These are phyloP conservation scores for Cyclotella baltica DNA, from an alignment of 108 stramenopile species.

Conservation along the genomic window DNA sequence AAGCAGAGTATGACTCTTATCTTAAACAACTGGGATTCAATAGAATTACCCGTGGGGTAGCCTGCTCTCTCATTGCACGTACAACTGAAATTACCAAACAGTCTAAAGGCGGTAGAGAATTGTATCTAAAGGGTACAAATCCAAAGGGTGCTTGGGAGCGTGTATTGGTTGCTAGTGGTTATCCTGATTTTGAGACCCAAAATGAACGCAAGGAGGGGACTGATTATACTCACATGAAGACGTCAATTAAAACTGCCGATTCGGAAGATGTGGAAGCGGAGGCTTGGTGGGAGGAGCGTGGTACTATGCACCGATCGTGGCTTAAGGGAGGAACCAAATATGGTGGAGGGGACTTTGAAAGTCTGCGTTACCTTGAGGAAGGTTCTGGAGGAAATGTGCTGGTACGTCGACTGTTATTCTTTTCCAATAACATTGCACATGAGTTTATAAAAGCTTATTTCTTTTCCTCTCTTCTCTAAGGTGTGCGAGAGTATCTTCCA, in stretches of 20 bases:
- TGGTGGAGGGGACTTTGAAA: constrained; percentile 51
- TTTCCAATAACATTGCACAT: not conserved
- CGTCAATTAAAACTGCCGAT: constrained; percentile 49
- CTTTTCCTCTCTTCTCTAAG: not conserved
- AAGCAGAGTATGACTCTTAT: constrained; percentile 42
- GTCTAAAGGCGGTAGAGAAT: constrained; percentile 32
- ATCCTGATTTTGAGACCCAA: constrained; percentile 50
- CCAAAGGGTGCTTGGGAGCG: constrained; percentile 54
- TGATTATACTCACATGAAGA: constrained; percentile 40
- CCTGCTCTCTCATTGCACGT: constrained; percentile 49
- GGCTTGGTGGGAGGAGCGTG: constrained; percentile 57
- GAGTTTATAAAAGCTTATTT: not conserved
- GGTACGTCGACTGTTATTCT: not conserved
- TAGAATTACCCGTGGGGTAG: constrained; percentile 48
- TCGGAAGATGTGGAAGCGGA: constrained; percentile 49
- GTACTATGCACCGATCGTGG: constrained; percentile 46
- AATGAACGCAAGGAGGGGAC: constrained; percentile 1
- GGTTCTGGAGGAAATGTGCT: constrained; percentile 41
- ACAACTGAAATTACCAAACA: constrained; percentile 50
- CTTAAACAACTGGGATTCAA: constrained; percentile 45
- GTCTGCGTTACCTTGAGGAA: constrained; percentile 44
- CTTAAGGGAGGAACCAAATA: constrained; percentile 47
- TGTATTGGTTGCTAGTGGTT: constrained; percentile 31
- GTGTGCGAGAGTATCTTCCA: constrained; percentile 51
- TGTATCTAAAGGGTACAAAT: constrained; percentile 49